Evolutionary conservation across 2,329 filamentous ascomycete species (phyloP).

Genomic region (Diaporthe ampelina): DNA sequence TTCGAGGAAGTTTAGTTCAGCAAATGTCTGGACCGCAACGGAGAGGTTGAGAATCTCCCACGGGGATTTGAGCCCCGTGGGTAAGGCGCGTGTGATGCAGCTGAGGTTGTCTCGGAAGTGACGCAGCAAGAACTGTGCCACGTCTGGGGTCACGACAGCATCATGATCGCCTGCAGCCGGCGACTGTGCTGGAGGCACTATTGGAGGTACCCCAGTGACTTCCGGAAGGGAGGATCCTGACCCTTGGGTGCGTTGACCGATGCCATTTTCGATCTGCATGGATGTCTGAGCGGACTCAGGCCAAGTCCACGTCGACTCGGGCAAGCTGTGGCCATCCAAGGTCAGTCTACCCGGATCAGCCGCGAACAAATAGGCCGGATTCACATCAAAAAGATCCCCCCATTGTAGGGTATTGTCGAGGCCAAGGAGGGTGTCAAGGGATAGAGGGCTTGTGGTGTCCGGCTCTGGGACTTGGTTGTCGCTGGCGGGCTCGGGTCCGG

Average conservation of each 20-base stretch:
- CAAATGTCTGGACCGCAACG: conserved; percentile 6
- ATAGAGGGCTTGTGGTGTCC: conserved; percentile 10
- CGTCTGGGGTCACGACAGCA: not conserved
- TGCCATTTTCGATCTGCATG: not conserved
- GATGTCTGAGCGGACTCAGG: not conserved
- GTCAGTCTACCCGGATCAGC: not conserved
- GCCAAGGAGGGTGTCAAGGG: conserved; percentile 12
- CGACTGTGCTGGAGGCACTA: not conserved
- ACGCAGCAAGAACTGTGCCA: not conserved
- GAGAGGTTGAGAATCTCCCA: conserved; percentile 14
- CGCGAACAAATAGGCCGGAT: not conserved
- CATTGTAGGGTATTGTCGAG: conserved; percentile 9
- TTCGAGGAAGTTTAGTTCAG: conserved; percentile 2
- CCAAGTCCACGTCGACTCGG: conserved; percentile 7
- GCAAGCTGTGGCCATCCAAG: not conserved
- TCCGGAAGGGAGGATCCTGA: not conserved
- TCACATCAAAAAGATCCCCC: conserved; percentile 5
- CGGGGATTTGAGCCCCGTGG: conserved; percentile 1
- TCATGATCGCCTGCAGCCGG: not conserved
- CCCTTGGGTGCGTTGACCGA: not conserved
- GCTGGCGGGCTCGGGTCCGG: not conserved
- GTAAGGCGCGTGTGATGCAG: not conserved
- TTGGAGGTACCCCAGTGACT: not conserved
- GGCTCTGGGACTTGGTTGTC: not conserved
- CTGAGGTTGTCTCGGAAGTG: conserved; percentile 5